These are phyloP conservation scores for Penicillium odoratum DNA, from an alignment of 495 filamentous ascomycete species.

Conservation along the genomic window DNA sequence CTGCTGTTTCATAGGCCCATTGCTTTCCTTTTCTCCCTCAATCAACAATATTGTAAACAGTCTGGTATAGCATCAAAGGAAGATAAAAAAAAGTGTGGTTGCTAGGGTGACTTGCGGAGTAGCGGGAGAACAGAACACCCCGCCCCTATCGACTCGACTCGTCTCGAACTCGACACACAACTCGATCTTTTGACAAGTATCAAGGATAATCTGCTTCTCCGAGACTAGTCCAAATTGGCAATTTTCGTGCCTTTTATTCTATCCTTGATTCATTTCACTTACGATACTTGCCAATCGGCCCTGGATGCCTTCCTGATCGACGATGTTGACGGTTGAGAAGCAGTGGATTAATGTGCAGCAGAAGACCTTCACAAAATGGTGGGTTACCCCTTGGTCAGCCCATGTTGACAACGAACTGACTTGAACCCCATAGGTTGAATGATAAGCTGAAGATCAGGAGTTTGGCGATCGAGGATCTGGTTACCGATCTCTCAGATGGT, in stretches of 20 bases:
- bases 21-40: background rate
- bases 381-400: conserved; percentile 18
- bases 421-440: conserved; percentile 68
- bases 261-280: conserved; percentile 7
- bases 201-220: background rate
- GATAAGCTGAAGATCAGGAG: conserved; percentile 80
- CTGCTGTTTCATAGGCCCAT: background rate
- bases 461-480: conserved; percentile 76
- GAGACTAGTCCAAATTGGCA: conserved; percentile 4
- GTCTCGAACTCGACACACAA: background rate
- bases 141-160: conserved; percentile 13
- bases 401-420: background rate
- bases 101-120: conserved; percentile 25
- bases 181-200: conserved; percentile 4
- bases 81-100: conserved; percentile 11
- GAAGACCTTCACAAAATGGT: conserved; percentile 99
- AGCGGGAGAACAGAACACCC: conserved; percentile 13
- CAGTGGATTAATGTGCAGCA: conserved; percentile 96
- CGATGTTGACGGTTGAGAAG: conserved; percentile 71
- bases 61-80: background rate
- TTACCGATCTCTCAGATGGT: conserved; percentile 87
- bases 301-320: conserved; percentile 43
- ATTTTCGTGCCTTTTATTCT: conserved; percentile 8
- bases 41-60: background rate
- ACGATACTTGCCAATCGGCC: conserved; percentile 27